Percentiles rank a stretch among this genome's conserved stretches.
phyloP scores from a whole-genome alignment of 148 eudicot species.

The Vaccinium macrocarpon region DNA sequence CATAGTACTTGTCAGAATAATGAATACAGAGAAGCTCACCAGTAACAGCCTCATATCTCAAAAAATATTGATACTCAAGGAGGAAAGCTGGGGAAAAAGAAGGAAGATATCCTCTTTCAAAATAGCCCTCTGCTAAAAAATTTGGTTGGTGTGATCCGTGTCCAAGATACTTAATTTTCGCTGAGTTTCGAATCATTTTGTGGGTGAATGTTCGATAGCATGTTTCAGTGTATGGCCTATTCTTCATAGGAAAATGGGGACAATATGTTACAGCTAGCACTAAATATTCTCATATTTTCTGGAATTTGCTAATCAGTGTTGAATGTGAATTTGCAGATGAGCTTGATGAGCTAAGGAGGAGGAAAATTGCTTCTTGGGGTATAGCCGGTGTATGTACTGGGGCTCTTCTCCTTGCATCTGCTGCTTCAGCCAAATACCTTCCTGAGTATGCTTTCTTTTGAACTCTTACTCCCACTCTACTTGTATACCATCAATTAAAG shows the following conservation, averaged over 20 bases:
- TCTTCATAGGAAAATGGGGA: not conserved
- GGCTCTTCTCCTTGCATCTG: constrained; percentile 44
- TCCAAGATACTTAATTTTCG: not conserved
- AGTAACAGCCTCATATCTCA: not conserved
- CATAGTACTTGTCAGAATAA: not conserved
- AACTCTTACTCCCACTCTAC: not conserved
- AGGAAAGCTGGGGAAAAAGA: constrained; percentile 1
- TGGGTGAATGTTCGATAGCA: not conserved
- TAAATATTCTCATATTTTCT: not conserved
- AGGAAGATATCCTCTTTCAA: not conserved
- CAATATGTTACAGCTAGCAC: not conserved
- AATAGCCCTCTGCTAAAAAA: not conserved
- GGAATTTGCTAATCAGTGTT: not conserved
- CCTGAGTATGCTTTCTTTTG: constrained; percentile 31
- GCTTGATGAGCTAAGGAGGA: constrained; percentile 28
- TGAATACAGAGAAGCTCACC: not conserved
- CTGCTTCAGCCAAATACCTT: constrained; percentile 51
- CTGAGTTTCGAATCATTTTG: not conserved
- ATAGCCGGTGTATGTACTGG: constrained; percentile 37
- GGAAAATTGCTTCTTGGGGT: constrained; percentile 48
- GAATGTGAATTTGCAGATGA: constrained; percentile 22
- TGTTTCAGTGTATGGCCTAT: not conserved
- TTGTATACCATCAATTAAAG: not conserved
- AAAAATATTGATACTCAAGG: not conserved
- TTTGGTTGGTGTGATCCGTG: not conserved